Evolutionary conservation across 495 filamentous ascomycete genomes (phyloP), one percentile per base, ranked within the genome.

Genomic region (Tuber aestivum): DNA sequence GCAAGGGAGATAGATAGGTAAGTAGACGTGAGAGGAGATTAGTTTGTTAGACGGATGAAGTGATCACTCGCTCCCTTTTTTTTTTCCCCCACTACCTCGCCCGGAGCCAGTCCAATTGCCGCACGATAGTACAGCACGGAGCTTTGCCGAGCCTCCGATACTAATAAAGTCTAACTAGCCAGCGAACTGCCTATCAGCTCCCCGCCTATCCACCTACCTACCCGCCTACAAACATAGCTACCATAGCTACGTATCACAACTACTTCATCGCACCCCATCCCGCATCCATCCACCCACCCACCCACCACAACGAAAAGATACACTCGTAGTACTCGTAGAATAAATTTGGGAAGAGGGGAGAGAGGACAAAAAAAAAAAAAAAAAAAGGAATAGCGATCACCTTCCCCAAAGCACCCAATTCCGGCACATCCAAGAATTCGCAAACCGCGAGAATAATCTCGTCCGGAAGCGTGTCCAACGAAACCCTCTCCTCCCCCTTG

Each of bases 361-460:
- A 68, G 76, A 72, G 76, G n/a, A n/a, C n/a, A n/a, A n/a, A n/a
- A n/a, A n/a, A n/a, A n/a, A n/a, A 73, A 75, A 76, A 75, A 69
- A 78, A 74, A 70, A 74, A 61, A 41, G 45, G 71, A 78, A 41
- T 38, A 70, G 71, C 42, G 86, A 85, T 82, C 86, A 89, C 87
- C 82, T 89, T 87, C 32, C 87, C 87, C 76, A 86, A 83, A 72
- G 85, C 81, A 75, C 89, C 84, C 77, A 90, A 84, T 81, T 91
- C 89, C 75, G 85, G 86, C 75, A 90, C 86, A 74, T 90, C 88
- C 76, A 91, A 83, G 82, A 86, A 86, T 69, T 85, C 83, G 74
- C 89, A 84, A 70, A 90, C 86, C 72, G 87, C 85, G 77, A 88
- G 85, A 69, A 90, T 80, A 78, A 90, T 84, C 82, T 90, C 89